Evolutionary conservation across 257 asterid genomes (phyloP), one percentile per base, ranked within the genome.

Genomic region (Fraxinus americana): DNA sequence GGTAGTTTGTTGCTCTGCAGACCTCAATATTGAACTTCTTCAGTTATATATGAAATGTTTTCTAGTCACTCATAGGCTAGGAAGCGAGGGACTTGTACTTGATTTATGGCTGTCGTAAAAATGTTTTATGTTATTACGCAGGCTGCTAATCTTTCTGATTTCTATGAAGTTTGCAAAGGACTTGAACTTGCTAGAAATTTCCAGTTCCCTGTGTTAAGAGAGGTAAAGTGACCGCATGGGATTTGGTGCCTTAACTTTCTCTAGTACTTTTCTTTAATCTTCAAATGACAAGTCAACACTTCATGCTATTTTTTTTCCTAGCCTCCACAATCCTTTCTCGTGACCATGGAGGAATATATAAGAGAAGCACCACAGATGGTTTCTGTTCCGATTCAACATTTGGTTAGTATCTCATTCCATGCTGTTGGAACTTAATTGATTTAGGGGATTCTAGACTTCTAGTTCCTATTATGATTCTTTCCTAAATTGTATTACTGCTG

Each of bases 151-250:
- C 98, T 96, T 70, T 96, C 99, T 65, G 97, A 96, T 85, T 96
- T 96, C 82, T 96, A 96, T 74, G 99, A 93, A 86, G 86, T 88
- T 79, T 96, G 99, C 91, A 93, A 90, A 87, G 98, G 94, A 52
- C 91, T 96, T 79, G 98, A 93, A 89, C 96, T 96, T 67, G 99
- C 99, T 43, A 89, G 98, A 84, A 96, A 92, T 85, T 93, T 96
- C 81, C 99, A 96, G 79, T 96, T 96, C 85, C 99, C 99, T 23
- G 90, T 88, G 38, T 77, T 96, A 89, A 90, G 92, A 83, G 99
- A 92, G 96, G 99, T 93, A 90, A 80, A 66, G 67, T 30, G n/a
- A 71, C 34, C 30, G 19, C 81, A 50, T 25, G 69, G 32, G 70
- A 41, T 75, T 54, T 72, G n/a, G 70, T 67, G 68, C 70, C 67